Evolutionary conservation across 1,284 basidiomycete genomes (phyloP), one percentile per base, ranked within the genome.

Genomic region (Stygiomarasmius scandens): DNA sequence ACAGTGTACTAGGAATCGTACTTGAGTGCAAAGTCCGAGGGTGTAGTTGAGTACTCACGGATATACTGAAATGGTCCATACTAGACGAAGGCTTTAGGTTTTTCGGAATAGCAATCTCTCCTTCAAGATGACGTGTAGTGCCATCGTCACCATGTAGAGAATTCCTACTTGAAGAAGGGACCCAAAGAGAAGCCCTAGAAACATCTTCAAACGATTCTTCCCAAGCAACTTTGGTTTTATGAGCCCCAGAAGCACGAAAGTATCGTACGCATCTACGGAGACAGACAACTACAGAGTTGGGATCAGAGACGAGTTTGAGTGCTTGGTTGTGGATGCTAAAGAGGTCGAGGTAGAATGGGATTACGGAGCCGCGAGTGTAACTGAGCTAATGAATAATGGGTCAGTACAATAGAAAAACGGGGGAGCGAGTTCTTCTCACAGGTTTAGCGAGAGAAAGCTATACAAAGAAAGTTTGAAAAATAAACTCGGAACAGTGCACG

Each of bases 51-150:
- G 6, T 5, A 32, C 29, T 32, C 58, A 80, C 79, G 57, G 74
- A 76, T 54, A 83, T 75, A 59, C 73, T 77, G 65, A 82, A 80
- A 56, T 76, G 74, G 19, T 75, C 77, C 66, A 82, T 77, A 48
- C 73, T 71, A 50, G 78, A 78, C 10, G 77, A 74, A 27, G 80
- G 80, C 52, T 76, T 65, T 19, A 83, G 66, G 56, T 82, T 79
- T 62, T 79, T 80, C 4, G 77, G 66, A 3, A 82, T 68, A 36
- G 70, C 71, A 43, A 83, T 79, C 66, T 82, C 81, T 3, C 81
- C 81, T 58, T 81, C 78, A 19, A 82, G 68, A 50, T 72, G 68
- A 12, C 29, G 29, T 5, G 29, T 32, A 32, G 29, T 32, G 12
- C 29, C 6, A 12, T 32, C 29, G 29, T 32, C 29, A 32, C 66